Base-by-base conservation (phyloP, 495 filamentous ascomycete genomes). In the Tuber aestivum region DNA sequence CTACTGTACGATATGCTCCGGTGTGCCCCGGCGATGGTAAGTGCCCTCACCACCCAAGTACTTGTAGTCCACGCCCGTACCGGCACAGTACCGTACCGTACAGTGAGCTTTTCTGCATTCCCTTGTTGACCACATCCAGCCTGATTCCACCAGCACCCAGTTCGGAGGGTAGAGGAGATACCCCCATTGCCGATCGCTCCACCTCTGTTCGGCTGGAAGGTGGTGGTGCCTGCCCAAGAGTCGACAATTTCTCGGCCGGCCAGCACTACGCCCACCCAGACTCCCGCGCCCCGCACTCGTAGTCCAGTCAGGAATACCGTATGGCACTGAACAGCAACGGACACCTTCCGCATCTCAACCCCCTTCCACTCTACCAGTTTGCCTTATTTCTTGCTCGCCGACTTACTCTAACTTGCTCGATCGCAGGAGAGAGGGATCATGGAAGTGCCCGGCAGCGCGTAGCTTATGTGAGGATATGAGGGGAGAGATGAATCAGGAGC, bases 181-280 rank as follows among this genome's bases (percentile, higher is more conserved):
- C n/a, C n/a, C 42, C 48, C 48, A 74, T 72, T 78, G 42, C 77
- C 48, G 72, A 79, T 79, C 72, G 73, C 70, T 79, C 72, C 70
- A 48, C 7, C 70, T 40, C 41, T 75, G 56, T 78, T 75, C 35
- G 70, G 72, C 41, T 27, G 73, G 71, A 23, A 27, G 50, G 23
- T 3, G 2, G 16, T 12, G 50, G 68, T 69, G 65, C 73, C 75
- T 75, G 35, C 20, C 73, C 35, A 44, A 70, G 40, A 78, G 71
- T 78, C 65, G 71, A 41, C 72, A 75, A 71, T 69, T 35, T 38
- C 48, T 40, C 56, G 56, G 38, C 76, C 70, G 72, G 50, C 48
- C 74, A 48, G 70, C 27, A 79, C 45, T 69, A 37, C 76, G 56
- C 76, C 56, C 41, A 69, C 70, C 70, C 45, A 40, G 70, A 41